Conservation (phyloP, 805 yeast genomes). For the Myxozyma geophila region DNA sequence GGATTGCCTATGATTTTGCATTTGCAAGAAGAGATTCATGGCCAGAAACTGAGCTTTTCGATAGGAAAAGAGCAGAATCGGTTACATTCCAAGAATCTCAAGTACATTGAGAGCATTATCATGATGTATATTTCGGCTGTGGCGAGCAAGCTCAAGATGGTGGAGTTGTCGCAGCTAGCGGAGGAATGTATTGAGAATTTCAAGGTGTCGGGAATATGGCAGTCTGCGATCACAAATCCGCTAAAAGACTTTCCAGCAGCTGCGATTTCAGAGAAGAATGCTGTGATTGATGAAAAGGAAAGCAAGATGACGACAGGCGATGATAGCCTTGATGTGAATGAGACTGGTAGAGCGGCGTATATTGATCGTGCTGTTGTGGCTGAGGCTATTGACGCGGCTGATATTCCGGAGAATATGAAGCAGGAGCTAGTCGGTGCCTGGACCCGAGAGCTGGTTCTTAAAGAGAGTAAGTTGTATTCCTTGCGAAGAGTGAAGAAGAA, state of each 20-base stretch:
- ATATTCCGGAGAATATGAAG: slow-evolving; percentile 7
- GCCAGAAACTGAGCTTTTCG: neutral
- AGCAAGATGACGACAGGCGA: neutral
- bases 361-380: slow-evolving; percentile 8
- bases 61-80: neutral
- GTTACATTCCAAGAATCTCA: slow-evolving; percentile 1
- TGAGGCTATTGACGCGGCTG: neutral
- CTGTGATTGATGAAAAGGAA: neutral
- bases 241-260: neutral
- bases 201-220: slow-evolving; percentile 11
- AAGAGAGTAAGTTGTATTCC: slow-evolving; percentile 16
- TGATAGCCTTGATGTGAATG: slow-evolving; percentile 10
- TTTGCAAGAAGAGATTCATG: slow-evolving; percentile 23
- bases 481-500: neutral
- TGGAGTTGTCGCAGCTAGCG: slow-evolving; percentile 4
- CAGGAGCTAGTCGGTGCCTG: slow-evolving; percentile 17
- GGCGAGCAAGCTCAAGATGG: slow-evolving; percentile 10
- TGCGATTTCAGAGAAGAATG: neutral
- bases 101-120: slow-evolving; percentile 17
- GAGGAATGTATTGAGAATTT: slow-evolving; percentile 6
- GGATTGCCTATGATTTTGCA: slow-evolving; percentile 34
- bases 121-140: slow-evolving; percentile 17
- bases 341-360: neutral
- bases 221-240: slow-evolving; percentile 15
- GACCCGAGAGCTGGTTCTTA: slow-evolving; percentile 21